Percentiles rank a stretch among this genome's conserved stretches.
Evolutionary conservation across 2,329 filamentous ascomycete genomes (phyloP).

Genomic region (Neoascochyta sp.): DNA sequence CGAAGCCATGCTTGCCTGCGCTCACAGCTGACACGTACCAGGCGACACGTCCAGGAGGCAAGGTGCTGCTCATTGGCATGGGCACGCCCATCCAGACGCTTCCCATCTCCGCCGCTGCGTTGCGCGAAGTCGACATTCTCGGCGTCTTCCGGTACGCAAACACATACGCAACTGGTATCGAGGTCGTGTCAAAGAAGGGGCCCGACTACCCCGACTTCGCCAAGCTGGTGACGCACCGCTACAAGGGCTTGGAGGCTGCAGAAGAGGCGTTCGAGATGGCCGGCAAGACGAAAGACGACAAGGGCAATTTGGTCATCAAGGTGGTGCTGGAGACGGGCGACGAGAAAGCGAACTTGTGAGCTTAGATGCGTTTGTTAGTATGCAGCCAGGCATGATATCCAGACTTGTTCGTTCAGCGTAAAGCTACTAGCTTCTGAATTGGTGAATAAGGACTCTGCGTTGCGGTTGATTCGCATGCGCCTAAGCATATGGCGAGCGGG

Average conservation of each 20-base stretch:
- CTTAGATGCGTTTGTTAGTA: not conserved
- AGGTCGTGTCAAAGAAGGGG: constrained; percentile 49
- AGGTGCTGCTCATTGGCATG: constrained; percentile 75
- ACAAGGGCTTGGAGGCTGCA: constrained; percentile 60
- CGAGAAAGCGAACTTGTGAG: constrained; percentile 17
- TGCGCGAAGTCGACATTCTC: constrained; percentile 74
- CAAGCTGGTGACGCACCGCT: constrained; percentile 70
- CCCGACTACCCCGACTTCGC: constrained; percentile 59
- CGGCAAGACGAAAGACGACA: constrained; percentile 62
- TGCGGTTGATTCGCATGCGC: no score
- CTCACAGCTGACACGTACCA: constrained; percentile 15
- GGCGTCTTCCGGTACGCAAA: constrained; percentile 76
- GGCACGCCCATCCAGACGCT: constrained; percentile 72
- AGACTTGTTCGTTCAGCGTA: no score
- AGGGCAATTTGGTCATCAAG: constrained; percentile 68
- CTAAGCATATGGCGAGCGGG: no score
- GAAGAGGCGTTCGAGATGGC: constrained; percentile 67
- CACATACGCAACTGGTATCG: constrained; percentile 69
- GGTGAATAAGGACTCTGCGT: not conserved
- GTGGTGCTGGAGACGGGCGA: constrained; percentile 55
- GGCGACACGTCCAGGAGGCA: constrained; percentile 64
- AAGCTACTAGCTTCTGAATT: not conserved
- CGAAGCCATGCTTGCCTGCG: not conserved
- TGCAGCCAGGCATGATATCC: not conserved
- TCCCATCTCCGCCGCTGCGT: constrained; percentile 66